A percentile compares a stretch with the other conserved stretches of the same genome.
Conservation (phyloP, 225 moss, liverwort and hornwort species). For the Sphagnum tenellum region DNA sequence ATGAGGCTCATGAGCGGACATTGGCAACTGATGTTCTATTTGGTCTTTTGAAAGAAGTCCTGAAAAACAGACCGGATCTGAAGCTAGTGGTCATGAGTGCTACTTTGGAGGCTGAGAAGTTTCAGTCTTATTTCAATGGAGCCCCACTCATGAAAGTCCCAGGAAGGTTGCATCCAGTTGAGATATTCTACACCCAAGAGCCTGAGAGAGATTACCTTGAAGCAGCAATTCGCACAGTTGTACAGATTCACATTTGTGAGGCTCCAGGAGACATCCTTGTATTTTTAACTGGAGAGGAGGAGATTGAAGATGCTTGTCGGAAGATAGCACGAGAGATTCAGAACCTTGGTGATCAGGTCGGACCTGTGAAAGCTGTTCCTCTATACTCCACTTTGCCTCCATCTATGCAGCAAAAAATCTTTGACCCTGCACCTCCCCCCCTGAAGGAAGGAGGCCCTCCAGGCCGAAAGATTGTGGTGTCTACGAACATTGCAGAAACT, state of each 20-base stretch:
- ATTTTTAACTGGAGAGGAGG: conserved; percentile 89
- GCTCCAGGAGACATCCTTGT: conserved; percentile 84
- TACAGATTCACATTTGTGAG: conserved; percentile 94
- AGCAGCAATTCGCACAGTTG: conserved; percentile 91
- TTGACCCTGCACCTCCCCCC: conserved; percentile 81
- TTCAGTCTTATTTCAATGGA: conserved; percentile 94
- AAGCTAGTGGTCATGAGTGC: conserved; percentile 99
- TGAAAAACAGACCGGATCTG: conserved; percentile 89
- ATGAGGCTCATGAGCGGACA: conserved; percentile 94
- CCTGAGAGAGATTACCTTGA: conserved; percentile 94
- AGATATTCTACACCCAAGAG: conserved; percentile 93
- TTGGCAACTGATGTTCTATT: conserved; percentile 91
- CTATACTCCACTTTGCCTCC: conserved; percentile 89
- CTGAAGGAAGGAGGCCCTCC: conserved; percentile 71
- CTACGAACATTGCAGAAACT: conserved; percentile 92
- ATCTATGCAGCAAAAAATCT: conserved; percentile 94
- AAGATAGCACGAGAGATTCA: conserved; percentile 80
- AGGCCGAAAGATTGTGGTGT: conserved; percentile 88
- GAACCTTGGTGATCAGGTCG: conserved; percentile 86
- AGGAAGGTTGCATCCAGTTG: conserved; percentile 92
- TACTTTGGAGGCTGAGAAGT: conserved; percentile 91
- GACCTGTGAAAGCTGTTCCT: conserved; percentile 84
- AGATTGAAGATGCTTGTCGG: conserved; percentile 95
- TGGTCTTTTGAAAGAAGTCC: conserved; percentile 82
- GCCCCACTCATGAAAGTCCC: conserved; percentile 97